A percentile compares a stretch with the other conserved stretches of the same genome.
phyloP scores from a whole-genome alignment of 75 land plant genomes.

The Azolla pinnata region DNA sequence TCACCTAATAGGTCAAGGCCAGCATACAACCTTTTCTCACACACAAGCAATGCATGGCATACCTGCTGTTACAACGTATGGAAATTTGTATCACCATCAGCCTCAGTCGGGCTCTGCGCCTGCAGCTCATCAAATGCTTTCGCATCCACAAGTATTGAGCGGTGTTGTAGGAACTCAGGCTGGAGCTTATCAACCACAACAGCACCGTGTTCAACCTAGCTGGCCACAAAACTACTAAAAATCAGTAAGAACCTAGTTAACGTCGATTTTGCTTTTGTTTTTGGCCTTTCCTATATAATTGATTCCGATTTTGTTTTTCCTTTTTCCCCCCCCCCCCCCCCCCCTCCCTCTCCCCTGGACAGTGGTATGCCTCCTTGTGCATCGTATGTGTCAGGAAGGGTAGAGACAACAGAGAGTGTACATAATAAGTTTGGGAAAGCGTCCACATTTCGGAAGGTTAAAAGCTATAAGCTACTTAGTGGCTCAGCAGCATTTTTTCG shows the following conservation, averaged over 20 bases:
- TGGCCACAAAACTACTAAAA: constrained; percentile 48
- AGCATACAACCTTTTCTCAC: constrained; percentile 55
- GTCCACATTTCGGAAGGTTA: no score
- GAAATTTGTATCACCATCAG: constrained; percentile 57
- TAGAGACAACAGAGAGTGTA: constrained; percentile 1
- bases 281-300: no score
- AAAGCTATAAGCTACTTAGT: no score
- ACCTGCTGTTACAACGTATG: constrained; percentile 32
- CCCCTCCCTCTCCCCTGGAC: no score
- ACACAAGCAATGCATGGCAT: constrained; percentile 58
- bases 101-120: constrained; percentile 50
- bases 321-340: no score
- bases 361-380: no score
- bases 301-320: no score
- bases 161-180: constrained; percentile 56
- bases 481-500: no score
- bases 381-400: neutral
- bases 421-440: constrained; percentile 3
- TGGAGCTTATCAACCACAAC: constrained; percentile 65
- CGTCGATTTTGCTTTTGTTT: neutral
- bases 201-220: constrained; percentile 50
- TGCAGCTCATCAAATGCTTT: constrained; percentile 64
- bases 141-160: constrained; percentile 70
- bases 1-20: constrained; percentile 60
- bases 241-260: neutral